Base-by-base conservation (phyloP, 768 basidiomycete species). In the Trametes coccinea region DNA sequence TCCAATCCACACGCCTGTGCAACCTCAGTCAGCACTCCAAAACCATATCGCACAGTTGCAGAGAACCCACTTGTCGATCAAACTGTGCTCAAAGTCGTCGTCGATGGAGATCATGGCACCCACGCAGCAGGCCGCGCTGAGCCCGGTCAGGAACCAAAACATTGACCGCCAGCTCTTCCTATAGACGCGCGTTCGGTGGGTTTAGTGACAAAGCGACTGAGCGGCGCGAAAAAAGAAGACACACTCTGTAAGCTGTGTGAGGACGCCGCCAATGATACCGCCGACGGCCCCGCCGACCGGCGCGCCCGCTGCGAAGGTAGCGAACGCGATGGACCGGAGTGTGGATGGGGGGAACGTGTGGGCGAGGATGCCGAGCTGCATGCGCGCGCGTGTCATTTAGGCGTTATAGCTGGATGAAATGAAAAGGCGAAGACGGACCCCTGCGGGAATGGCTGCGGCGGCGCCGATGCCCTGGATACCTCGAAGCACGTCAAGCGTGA, bases 221-320 rank as follows among this genome's bases (percentile, higher is more conserved):
- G 1, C 2, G 22, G 5, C 8, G 29, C n/a, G 2, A 14, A 22
- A 16, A 9, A 10, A 31, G 11, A 22, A 2, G 4, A 71, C 76
- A 57, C 59, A 80, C 78, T 52, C 33, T 51, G 74, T 74, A 6
- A 79, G 75, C 67, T 92, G 82, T 0, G 87, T 89, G 17, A 92
- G 73, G 1, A 87, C 74, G n/a, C 90, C 92, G 14, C 93, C 92
- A 0, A 92, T 60, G 0, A 85, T 74, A 31, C 79, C 79, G 2
- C 94, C 93, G 11, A 93, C 74, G 0, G 84, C 88, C 0, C 81
- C 89, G 0, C 94, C 94, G 4, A 95, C 69, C 0, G 94, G 93
- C 0, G 89, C 91, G 30, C 95, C 95, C 0, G 92, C 91, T 0
- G 88, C 81, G 65, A 94, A 95, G 0, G 88, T 85, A 0, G 94